Percentiles rank a stretch among this genome's conserved stretches.
phyloP scores from a whole-genome alignment of 116 monocot genomes.

The Papilionanthe hybrid region DNA sequence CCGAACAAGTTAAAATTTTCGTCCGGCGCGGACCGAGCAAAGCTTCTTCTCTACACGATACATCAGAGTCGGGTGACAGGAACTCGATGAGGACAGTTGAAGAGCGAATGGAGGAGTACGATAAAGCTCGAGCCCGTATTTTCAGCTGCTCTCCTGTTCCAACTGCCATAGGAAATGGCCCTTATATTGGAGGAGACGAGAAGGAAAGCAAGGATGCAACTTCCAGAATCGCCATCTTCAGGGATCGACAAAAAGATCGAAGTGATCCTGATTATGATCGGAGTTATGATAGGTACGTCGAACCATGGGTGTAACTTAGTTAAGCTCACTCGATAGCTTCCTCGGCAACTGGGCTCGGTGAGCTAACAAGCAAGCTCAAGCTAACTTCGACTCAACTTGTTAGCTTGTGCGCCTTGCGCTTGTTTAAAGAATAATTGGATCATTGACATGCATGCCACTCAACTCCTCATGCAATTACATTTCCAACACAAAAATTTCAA shows the following conservation, averaged over 20 bases:
- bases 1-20: constrained; percentile 29
- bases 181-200: neutral
- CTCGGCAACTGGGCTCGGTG: too few species aligned
- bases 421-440: too few species aligned
- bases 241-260: constrained; percentile 68
- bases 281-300: constrained; percentile 57
- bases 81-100: constrained; percentile 20
- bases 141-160: constrained; percentile 25
- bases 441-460: too few species aligned
- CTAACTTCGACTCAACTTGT: too few species aligned
- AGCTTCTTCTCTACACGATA: constrained; percentile 11
- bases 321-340: too few species aligned
- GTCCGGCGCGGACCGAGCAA: constrained; percentile 24
- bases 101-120: constrained; percentile 41
- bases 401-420: too few species aligned
- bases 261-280: constrained; percentile 86
- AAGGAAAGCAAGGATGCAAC: constrained; percentile 22
- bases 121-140: constrained; percentile 43
- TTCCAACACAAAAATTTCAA: too few species aligned
- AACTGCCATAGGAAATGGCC: constrained; percentile 15
- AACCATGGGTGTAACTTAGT: too few species aligned
- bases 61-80: neutral
- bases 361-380: too few species aligned
- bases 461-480: too few species aligned
- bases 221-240: constrained; percentile 65